phyloP scores from a whole-genome alignment of 1,284 basidiomycete genomes.

The Phellopilus nigrolimitatus region DNA sequence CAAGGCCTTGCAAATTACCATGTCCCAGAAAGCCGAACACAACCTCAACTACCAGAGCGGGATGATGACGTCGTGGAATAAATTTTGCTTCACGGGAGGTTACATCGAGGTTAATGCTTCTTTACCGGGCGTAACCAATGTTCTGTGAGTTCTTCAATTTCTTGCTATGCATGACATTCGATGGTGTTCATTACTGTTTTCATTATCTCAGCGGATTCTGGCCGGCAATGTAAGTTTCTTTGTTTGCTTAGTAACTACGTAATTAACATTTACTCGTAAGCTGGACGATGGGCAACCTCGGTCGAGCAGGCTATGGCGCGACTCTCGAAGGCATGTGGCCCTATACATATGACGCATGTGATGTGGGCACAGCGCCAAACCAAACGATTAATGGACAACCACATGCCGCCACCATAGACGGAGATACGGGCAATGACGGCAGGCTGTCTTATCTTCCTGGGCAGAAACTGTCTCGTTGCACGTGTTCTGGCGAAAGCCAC shows the following conservation, averaged over 20 bases:
- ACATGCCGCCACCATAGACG: conserved; percentile 35
- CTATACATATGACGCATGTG: conserved; percentile 74
- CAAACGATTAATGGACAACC: conserved; percentile 41
- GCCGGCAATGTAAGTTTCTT: conserved; percentile 32
- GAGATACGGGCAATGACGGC: conserved; percentile 32
- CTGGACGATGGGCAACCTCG: conserved; percentile 50
- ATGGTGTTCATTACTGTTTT: too few species aligned
- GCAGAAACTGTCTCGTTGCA: conserved; percentile 46
- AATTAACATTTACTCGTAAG: conserved; percentile 21
- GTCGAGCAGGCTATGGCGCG: conserved; percentile 44
- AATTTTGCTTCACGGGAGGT: conserved; percentile 62
- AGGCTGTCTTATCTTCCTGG: conserved; percentile 46
- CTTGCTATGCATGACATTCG: background rate
- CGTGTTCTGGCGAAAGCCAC: conserved; percentile 48
- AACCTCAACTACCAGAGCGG: conserved; percentile 50
- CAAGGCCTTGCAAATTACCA: conserved; percentile 17
- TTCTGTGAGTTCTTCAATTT: conserved; percentile 6
- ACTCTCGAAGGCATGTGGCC: conserved; percentile 56
- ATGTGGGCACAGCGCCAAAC: conserved; percentile 59
- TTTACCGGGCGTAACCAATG: conserved; percentile 30
- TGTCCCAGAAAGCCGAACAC: conserved; percentile 39
- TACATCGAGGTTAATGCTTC: conserved; percentile 38
- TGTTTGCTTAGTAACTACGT: background rate
- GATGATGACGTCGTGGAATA: conserved; percentile 43
- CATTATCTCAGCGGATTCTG: conserved; percentile 34